A percentile compares a stretch with the other conserved stretches of the same genome.
Conservation (phyloP, 345 rosid species). For the Brassica rapa region DNA sequence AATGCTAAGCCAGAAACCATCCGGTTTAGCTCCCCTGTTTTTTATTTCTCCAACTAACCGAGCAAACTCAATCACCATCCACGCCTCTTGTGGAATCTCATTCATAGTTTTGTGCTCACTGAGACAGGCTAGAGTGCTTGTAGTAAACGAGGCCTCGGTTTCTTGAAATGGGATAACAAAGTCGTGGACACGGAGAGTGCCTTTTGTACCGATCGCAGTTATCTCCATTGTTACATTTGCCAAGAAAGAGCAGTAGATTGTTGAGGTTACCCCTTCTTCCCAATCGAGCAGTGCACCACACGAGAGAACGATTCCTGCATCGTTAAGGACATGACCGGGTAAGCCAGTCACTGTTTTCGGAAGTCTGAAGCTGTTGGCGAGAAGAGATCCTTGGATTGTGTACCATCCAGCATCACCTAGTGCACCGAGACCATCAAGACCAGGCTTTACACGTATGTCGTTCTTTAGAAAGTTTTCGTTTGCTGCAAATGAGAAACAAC, state of each 20-base stretch:
- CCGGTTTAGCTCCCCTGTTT: constrained; percentile 58
- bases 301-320: constrained; percentile 62
- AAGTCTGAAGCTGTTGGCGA: constrained; percentile 60
- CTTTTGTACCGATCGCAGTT: constrained; percentile 68
- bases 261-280: constrained; percentile 66
- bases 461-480: constrained; percentile 56
- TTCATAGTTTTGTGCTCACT: constrained; percentile 51
- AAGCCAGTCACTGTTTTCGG: constrained; percentile 62
- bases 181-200: constrained; percentile 65
- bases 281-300: constrained; percentile 72
- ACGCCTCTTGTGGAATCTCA: constrained; percentile 73
- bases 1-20: constrained; percentile 58
- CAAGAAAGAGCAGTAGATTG: constrained; percentile 74
- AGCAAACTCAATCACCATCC: constrained; percentile 80
- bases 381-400: constrained; percentile 57
- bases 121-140: constrained; percentile 13
- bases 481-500: constrained; percentile 58
- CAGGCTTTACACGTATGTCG: constrained; percentile 81
- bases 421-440: constrained; percentile 80
- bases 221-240: constrained; percentile 71
- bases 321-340: constrained; percentile 52
- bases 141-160: constrained; percentile 55
- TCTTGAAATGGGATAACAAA: constrained; percentile 67
- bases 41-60: constrained; percentile 56
- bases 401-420: constrained; percentile 98